These are phyloP conservation scores for barley (Hordeum vulgare) DNA, from an alignment of 176 grass and related monocot species.

Conservation along the genomic window MorexV3_pseudomolecules_assembly NC_058522.1:572156905-572157404, in stretches of 20 bases:
- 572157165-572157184: constrained; percentile 16
- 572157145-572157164: constrained; percentile 25
- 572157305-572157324: background rate
- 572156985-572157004: constrained; percentile 14
- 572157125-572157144: background rate
- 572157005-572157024: constrained; percentile 27
- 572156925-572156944: constrained; percentile 25
- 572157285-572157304: background rate
- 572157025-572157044: background rate
- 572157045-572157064: background rate
- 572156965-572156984: background rate
- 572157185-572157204: background rate
- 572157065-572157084: background rate
- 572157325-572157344: background rate
- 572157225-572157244: constrained; percentile 33
- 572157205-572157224: constrained; percentile 16
- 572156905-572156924: constrained; percentile 12
- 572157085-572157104: background rate
- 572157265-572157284: constrained; percentile 50
- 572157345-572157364: background rate
- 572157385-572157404: background rate
- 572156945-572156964: constrained; percentile 7
- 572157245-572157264: constrained; percentile 37
- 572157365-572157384: background rate
- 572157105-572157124: background rate